phyloP scores from a whole-genome alignment of 2,329 filamentous ascomycete genomes.

The Dactylella cylindrospora region DNA sequence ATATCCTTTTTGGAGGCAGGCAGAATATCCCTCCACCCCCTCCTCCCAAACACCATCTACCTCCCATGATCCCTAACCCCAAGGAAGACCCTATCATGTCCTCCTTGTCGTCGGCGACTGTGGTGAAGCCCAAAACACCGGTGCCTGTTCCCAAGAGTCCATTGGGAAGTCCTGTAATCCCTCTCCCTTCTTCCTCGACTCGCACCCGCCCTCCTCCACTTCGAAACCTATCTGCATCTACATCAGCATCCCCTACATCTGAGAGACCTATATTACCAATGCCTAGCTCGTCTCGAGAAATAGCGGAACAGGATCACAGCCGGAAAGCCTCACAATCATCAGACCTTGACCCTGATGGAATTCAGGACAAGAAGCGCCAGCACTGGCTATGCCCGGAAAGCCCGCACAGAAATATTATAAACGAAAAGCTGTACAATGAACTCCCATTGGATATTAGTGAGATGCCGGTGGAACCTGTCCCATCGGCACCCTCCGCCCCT shows the following conservation, averaged over 20 bases:
- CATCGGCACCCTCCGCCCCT: slow-evolving; percentile 23
- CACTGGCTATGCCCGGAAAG: slow-evolving; percentile 38
- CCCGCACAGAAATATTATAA: slow-evolving; percentile 38
- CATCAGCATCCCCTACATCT: slow-evolving; percentile 9
- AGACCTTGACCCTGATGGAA: slow-evolving; percentile 28
- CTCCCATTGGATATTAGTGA: slow-evolving; percentile 34
- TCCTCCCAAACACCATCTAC: slow-evolving; percentile 32
- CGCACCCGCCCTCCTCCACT: slow-evolving; percentile 33
- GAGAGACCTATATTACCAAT: slow-evolving; percentile 27
- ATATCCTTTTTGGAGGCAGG: slow-evolving; percentile 36
- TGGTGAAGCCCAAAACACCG: slow-evolving; percentile 33
- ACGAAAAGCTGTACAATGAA: slow-evolving; percentile 39
- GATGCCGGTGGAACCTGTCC: slow-evolving; percentile 29
- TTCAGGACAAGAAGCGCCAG: slow-evolving; percentile 40
- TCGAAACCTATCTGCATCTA: slow-evolving; percentile 23
- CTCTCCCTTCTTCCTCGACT: too few species aligned
- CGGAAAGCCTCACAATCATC: slow-evolving; percentile 35
- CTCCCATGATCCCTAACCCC: slow-evolving; percentile 31
- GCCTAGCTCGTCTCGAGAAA: slow-evolving; percentile 19
- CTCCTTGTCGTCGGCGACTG: slow-evolving; percentile 36
- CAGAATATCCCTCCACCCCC: slow-evolving; percentile 41
- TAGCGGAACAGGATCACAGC: slow-evolving; percentile 9
- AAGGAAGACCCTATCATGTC: slow-evolving; percentile 43
- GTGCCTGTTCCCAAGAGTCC: slow-evolving; percentile 31
- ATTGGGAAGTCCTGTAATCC: slow-evolving; percentile 18